These are phyloP conservation scores for Mortierella polycephala DNA, from an alignment of 371 early-diverging fungal species.

Conservation along the genomic window DNA sequence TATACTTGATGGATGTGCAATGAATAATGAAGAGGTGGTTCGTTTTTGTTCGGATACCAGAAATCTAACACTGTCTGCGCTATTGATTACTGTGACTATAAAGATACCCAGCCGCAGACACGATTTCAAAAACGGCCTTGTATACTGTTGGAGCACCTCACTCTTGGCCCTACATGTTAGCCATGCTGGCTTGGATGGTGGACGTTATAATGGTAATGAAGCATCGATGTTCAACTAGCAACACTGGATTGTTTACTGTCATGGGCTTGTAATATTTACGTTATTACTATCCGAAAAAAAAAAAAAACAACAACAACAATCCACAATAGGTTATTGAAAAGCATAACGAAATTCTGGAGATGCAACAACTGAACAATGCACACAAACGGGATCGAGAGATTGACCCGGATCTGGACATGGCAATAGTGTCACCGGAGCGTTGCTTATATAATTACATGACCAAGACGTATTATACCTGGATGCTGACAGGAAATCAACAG, in stretches of 20 bases:
- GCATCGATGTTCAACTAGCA: too few relatives aligned
- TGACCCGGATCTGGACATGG: constrained; percentile 57
- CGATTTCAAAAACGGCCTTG: constrained; percentile 87
- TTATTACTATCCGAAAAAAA: too few relatives aligned
- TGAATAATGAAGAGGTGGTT: background rate
- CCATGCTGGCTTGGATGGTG: constrained; percentile 91
- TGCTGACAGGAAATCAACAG: constrained; percentile 33
- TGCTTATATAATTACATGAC: constrained; percentile 39
- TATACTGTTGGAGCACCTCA: constrained; percentile 86
- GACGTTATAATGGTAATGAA: constrained; percentile 72
- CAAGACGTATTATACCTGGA: constrained; percentile 39
- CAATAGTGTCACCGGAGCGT: constrained; percentile 51
- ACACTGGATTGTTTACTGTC: too few relatives aligned
- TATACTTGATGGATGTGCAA: constrained; percentile 20
- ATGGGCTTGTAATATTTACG: too few relatives aligned
- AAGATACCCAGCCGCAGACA: constrained; percentile 93
- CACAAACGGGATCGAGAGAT: constrained; percentile 25
- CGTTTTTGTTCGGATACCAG: background rate
- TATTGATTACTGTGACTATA: background rate
- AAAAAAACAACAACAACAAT: background rate
- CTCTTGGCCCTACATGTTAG: constrained; percentile 91
- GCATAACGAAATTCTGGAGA: constrained; percentile 62
- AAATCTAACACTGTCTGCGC: background rate
- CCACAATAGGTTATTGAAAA: constrained; percentile 39
- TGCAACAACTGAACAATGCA: constrained; percentile 30